Evolutionary conservation across 345 rosid species (phyloP).

Genomic region (Zanthoxylum bungeanum): DNA sequence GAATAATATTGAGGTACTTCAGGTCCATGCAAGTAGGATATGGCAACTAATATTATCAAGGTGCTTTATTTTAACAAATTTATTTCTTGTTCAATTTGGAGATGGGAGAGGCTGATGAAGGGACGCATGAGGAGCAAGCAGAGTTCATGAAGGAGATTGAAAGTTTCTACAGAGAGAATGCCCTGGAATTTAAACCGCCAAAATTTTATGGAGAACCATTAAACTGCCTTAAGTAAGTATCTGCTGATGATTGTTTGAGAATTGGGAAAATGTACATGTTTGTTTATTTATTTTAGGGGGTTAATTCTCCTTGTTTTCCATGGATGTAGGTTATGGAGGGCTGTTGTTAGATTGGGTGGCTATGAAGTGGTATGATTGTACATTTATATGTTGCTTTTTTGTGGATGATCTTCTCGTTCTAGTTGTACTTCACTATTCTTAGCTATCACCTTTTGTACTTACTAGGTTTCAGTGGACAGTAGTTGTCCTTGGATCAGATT

Average conservation of each 20-base stretch:
- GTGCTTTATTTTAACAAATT: conserved; percentile 5
- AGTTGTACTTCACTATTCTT: neutral
- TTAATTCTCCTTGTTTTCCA: conserved; percentile 17
- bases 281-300: conserved; percentile 9
- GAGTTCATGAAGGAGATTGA: conserved; percentile 74
- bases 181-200: conserved; percentile 71
- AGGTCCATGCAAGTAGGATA: neutral
- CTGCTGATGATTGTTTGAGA: conserved; percentile 18
- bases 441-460: neutral
- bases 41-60: neutral
- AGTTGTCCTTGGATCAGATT: neutral
- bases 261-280: conserved; percentile 1
- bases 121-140: conserved; percentile 64
- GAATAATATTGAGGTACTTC: conserved; percentile 56
- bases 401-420: conserved; percentile 7
- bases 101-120: conserved; percentile 57
- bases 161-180: conserved; percentile 47
- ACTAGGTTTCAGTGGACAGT: neutral
- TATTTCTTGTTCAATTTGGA: conserved; percentile 25
- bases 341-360: conserved; percentile 79
- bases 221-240: conserved; percentile 70
- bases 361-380: conserved; percentile 70
- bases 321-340: conserved; percentile 73
- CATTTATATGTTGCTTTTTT: conserved; percentile 14
- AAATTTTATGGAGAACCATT: conserved; percentile 75